Base-by-base conservation (phyloP, 2,329 filamentous ascomycete genomes). In the Diaporthe ilicicola region DNA sequence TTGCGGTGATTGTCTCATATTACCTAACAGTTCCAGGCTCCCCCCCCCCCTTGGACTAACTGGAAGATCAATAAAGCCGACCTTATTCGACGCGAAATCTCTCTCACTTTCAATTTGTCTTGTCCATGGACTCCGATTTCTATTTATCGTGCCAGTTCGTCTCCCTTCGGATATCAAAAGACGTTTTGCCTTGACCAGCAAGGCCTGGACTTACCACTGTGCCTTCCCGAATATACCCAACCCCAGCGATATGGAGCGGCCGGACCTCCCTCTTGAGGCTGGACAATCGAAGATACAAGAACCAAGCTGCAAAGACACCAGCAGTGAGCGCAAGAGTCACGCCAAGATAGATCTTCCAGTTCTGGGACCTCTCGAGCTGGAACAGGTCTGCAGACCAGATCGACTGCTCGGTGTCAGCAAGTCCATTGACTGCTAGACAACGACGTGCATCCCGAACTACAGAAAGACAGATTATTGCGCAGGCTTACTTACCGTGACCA, bases 341-440 rank as follows among this genome's bases (percentile, higher is more conserved):
- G 7, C n/a, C 69, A 3, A 69, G 3, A 6, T 71, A 71, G 3
- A 69, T 17, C 19, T 68, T 68, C 54, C 54, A 71, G 17, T 24
- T 69, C 2, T 4, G 39, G 9, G 64, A 48, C 5, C 27, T 13
- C 10, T 64, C 64, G 4, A 71, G 64, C 19, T 71, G 34, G 27
- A 71, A 71, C 0, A 71, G 19, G 8, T 50, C 64, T 7, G 69
- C 69, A 8, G 69, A 67, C 69, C 69, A 68, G 15, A 68, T 68
- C 0, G 69, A 71, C 69, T 68, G 27, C 19, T 42, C 1, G 1
- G 8, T 2, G 27, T 71, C 12, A 55, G 48, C 32, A n/a, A 24
- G 3, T 19, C 19, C 3, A 2, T 42, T 12, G 4, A 61, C n/a
- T n/a, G n/a, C n/a, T n/a, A n/a, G n/a, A n/a, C n/a, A n/a, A n/a